phyloP scores from a whole-genome alignment of 164 flowering plant species.

The Tetrastigma voinierianum region DNA sequence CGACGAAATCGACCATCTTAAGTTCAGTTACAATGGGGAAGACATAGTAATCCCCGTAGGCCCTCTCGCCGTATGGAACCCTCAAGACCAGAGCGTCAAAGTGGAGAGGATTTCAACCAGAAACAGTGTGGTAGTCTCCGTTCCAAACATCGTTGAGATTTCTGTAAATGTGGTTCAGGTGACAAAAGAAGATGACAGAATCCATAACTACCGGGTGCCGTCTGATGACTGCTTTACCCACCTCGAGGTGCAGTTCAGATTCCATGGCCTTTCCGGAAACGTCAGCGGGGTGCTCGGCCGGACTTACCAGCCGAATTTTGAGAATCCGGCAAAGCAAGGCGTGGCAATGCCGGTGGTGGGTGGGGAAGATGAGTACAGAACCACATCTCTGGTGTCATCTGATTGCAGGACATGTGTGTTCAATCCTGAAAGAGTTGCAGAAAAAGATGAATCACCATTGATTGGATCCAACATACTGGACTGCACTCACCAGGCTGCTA shows the following conservation, averaged over 20 bases:
- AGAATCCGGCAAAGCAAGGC: conserved; percentile 65
- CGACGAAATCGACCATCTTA: conserved; percentile 49
- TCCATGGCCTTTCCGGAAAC: conserved; percentile 44
- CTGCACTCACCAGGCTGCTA: conserved; percentile 22
- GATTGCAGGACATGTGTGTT: conserved; percentile 54
- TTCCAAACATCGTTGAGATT: conserved; percentile 34
- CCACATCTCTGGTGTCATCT: conserved; percentile 52
- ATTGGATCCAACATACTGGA: conserved; percentile 44
- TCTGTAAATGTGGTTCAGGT: conserved; percentile 45
- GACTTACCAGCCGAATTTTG: conserved; percentile 65
- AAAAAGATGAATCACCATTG: conserved; percentile 13
- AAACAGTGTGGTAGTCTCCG: conserved; percentile 35
- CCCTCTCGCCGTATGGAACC: conserved; percentile 41
- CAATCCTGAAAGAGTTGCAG: conserved; percentile 24
- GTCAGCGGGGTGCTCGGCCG: conserved; percentile 83
- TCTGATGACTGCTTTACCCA: conserved; percentile 74
- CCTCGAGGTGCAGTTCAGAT: conserved; percentile 73
- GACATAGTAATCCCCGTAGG: conserved; percentile 31
- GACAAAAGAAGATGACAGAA: conserved; percentile 36
- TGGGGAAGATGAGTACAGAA: conserved; percentile 64
- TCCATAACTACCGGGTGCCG: conserved; percentile 66
- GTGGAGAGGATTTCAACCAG: conserved; percentile 34
- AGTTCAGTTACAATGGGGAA: conserved; percentile 46
- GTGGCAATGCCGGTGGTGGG: conserved; percentile 80
- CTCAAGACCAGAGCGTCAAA: conserved; percentile 26